These are phyloP conservation scores for Talaromyces wortmannii DNA, from an alignment of 495 filamentous ascomycete genomes.

Conservation along the genomic window DNA sequence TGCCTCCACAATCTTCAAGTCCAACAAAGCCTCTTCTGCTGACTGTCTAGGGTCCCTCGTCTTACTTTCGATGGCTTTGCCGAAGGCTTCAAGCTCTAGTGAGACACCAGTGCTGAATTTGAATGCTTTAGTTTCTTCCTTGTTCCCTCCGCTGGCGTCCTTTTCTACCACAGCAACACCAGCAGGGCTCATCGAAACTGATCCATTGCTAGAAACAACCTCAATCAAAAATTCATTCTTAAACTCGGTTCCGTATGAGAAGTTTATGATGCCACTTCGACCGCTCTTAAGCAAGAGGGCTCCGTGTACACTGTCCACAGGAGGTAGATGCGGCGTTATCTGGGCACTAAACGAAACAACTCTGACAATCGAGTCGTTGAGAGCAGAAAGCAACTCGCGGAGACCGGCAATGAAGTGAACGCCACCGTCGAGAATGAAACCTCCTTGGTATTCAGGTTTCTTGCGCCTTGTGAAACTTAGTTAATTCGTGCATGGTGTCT, in stretches of 20 bases:
- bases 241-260: constrained; percentile 55
- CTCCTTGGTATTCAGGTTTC: constrained; percentile 63
- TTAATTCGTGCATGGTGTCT: no score
- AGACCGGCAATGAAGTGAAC: constrained; percentile 65
- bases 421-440: constrained; percentile 73
- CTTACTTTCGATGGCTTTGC: constrained; percentile 41
- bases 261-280: constrained; percentile 41
- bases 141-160: constrained; percentile 17
- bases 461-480: constrained; percentile 56
- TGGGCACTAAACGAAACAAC: constrained; percentile 47
- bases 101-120: constrained; percentile 52
- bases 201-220: neutral
- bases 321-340: constrained; percentile 58
- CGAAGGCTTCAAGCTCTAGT: constrained; percentile 64
- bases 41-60: constrained; percentile 46
- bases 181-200: constrained; percentile 45
- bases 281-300: constrained; percentile 46
- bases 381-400: constrained; percentile 49
- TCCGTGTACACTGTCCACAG: constrained; percentile 69
- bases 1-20: constrained; percentile 62
- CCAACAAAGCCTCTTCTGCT: constrained; percentile 60
- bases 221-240: constrained; percentile 6
- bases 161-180: constrained; percentile 38
- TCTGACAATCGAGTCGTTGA: constrained; percentile 29
- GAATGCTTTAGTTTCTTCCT: constrained; percentile 28